Evolutionary conservation across 2,329 filamentous ascomycete species (phyloP).

Genomic region (Sphaerostilbella broomeana): DNA sequence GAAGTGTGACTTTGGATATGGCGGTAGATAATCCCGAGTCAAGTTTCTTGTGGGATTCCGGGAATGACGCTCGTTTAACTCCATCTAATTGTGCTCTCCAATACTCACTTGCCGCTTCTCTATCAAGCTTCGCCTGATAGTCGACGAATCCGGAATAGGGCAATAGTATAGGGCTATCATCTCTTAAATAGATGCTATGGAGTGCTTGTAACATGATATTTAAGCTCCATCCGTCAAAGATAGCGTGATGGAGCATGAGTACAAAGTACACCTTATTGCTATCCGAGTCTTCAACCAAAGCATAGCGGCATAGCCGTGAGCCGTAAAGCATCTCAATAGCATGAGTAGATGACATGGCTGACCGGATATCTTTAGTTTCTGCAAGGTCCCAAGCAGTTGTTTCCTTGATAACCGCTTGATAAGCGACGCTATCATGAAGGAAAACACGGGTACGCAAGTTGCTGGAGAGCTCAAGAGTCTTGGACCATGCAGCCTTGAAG

Average conservation of each 20-base stretch:
- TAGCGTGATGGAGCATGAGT: slow-evolving; percentile 7
- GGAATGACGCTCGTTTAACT: neutral
- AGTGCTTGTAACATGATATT: neutral
- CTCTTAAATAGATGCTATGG: neutral
- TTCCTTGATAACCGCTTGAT: too few species aligned
- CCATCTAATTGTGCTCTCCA: neutral
- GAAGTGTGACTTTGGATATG: too few species aligned
- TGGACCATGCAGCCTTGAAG: too few species aligned
- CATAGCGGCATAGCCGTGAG: neutral
- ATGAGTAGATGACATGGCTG: too few species aligned
- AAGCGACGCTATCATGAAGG: too few species aligned
- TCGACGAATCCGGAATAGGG: neutral
- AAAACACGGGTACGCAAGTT: too few species aligned
- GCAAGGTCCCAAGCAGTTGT: too few species aligned
- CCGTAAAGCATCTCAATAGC: neutral
- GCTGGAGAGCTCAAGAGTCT: too few species aligned
- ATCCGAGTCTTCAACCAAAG: neutral
- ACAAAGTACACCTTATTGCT: too few species aligned
- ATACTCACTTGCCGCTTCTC: neutral
- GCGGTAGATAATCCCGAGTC: neutral
- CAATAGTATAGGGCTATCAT: neutral
- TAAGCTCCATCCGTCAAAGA: slow-evolving; percentile 16
- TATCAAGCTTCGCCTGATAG: neutral
- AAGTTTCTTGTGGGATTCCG: too few species aligned
- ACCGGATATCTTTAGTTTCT: too few species aligned